Base-by-base conservation (phyloP, 345 rosid genomes). In the Bretschneidera sinensis region DNA sequence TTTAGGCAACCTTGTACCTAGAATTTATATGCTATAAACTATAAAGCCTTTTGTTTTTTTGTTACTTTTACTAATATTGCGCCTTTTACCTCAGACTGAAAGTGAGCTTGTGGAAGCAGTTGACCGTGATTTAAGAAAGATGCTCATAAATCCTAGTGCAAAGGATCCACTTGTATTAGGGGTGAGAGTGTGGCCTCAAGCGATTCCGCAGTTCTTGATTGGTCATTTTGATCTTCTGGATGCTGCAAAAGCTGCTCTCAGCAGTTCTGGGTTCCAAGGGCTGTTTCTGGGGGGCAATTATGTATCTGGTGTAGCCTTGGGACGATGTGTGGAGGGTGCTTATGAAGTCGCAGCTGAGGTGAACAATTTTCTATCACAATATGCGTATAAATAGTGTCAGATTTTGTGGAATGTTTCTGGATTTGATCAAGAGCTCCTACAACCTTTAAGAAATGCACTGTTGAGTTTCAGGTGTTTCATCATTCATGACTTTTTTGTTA, bases 121-220 rank as follows among this genome's bases (percentile, higher is more conserved):
- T 21, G 90, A 87, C 72, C 78, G 87, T 9, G 98, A 90, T 76
- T 74, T 89, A 65, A 87, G 97, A 64, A 87, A 90, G 83, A 87
- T 92, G 92, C 95, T 90, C 17, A 76, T 92, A 69, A 84, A 86
- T 53, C 89, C 88, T 9, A 76, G 62, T 57, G 84, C 97, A 0
- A 79, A 73, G 74, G 96, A 87, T 24, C 99, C 99, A 45, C 56
- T 84, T 33, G 71, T 55, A 35, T 69, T 87, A 31, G 96, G 97
- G 25, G 95, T 86, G 34, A 81, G 81, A 63, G 84, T 86, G 14
- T 94, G 97, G 96, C 95, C 90, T 28, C 89, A 81, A 77, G 96
- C 99, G 71, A 94, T 90, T 71, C 97, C 99, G 16, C 95, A 94
- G 69, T 94, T 94, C 70, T 71, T 84, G 74, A 78, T 87, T 17